phyloP scores from a whole-genome alignment of 306 rosid genomes.

The Heteromeles arbutifolia region DNA sequence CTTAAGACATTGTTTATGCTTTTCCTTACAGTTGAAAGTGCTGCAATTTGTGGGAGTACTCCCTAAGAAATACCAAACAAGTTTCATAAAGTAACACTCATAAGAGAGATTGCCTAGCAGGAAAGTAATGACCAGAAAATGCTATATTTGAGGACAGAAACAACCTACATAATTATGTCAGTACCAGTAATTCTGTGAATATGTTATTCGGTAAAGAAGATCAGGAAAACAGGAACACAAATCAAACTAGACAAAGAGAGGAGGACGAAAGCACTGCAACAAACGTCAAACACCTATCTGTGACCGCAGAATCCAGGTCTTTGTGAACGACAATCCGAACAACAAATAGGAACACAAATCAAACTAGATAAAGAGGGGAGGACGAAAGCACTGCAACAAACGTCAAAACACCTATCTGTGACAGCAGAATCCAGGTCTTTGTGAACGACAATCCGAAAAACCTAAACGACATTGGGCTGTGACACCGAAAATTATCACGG shows the following conservation, averaged over 20 bases:
- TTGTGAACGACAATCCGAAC: not conserved
- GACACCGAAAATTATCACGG: not conserved
- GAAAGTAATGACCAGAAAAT: not conserved
- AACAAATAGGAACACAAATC: not conserved
- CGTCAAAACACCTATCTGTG: not conserved
- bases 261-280: not conserved
- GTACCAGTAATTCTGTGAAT: not conserved
- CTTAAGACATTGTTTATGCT: slow-evolving; percentile 1
- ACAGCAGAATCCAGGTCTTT: not conserved
- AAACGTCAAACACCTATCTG: not conserved
- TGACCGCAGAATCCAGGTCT: not conserved
- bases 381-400: not conserved
- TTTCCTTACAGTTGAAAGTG: not conserved
- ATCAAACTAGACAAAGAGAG: not conserved
- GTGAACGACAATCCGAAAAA: not conserved
- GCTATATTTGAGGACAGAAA: not conserved
- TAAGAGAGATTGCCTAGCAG: not conserved
- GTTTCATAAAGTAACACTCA: not conserved
- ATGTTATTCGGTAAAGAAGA: not conserved
- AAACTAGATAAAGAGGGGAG: not conserved
- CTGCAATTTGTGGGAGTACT: not conserved
- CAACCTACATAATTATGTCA: not conserved
- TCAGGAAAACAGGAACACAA: not conserved
- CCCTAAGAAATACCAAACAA: not conserved
- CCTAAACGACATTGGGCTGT: not conserved